These are phyloP conservation scores for Cyclocybe cylindracea DNA, from an alignment of 768 basidiomycete genomes.

Conservation along the genomic window DNA sequence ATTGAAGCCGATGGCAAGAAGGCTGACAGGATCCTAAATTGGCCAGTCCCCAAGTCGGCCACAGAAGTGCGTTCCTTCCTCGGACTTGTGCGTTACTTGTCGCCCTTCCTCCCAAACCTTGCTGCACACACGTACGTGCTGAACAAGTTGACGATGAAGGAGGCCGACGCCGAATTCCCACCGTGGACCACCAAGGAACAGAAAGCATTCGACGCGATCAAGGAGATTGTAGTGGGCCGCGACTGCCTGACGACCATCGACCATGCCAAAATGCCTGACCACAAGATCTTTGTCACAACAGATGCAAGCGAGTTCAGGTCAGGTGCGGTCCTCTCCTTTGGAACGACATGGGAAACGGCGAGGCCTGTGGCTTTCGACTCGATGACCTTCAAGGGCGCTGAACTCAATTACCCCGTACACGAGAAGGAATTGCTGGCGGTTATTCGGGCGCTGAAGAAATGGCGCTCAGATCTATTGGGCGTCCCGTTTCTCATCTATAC, in stretches of 20 bases:
- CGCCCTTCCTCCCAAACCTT: conserved; percentile 11
- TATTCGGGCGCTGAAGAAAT: conserved; percentile 28
- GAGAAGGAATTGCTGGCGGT: conserved; percentile 39
- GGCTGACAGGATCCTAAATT: conserved; percentile 24
- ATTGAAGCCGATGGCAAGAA: conserved; percentile 23
- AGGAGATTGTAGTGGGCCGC: conserved; percentile 7
- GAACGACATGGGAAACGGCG: conserved; percentile 26
- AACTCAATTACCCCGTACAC: conserved; percentile 36
- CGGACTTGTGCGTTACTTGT: conserved; percentile 17
- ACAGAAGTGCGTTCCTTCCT: conserved; percentile 14
- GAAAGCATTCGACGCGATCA: conserved; percentile 11
- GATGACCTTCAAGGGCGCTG: conserved; percentile 18
- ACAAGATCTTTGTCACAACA: conserved; percentile 33
- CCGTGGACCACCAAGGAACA: conserved; percentile 4
- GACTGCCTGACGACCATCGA: conserved; percentile 18
- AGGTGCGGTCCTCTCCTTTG: conserved; percentile 28
- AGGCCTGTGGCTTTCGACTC: conserved; percentile 31
- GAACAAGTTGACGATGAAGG: conserved; percentile 8
- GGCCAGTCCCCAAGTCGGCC: conserved; percentile 21
- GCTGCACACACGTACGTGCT: conserved; percentile 1
- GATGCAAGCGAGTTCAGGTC: conserved; percentile 27
- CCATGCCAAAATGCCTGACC: conserved; percentile 3
- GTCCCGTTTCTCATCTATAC: conserved; percentile 25
- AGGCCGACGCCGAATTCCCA: conserved; percentile 7
- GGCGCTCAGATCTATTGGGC: conserved; percentile 16